Percentiles rank a stretch among this genome's conserved stretches.
These are phyloP conservation scores for Lecanicillium sp. DNA, from an alignment of 2,329 filamentous ascomycete species.

Conservation along the genomic window DNA sequence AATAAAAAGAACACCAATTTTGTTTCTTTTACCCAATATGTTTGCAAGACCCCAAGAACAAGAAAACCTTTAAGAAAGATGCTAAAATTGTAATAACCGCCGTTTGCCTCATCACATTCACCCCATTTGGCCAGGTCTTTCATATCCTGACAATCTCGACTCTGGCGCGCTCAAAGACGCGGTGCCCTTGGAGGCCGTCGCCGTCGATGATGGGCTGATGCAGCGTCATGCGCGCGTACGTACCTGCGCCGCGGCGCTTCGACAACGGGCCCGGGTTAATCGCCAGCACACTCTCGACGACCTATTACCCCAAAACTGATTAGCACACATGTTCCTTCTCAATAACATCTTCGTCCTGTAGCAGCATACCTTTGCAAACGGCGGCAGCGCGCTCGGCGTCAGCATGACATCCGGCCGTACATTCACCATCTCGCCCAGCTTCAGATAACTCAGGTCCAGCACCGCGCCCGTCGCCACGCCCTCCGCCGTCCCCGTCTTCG, in stretches of 20 bases:
- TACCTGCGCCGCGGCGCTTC: slow-evolving; percentile 78
- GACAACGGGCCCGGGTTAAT: slow-evolving; percentile 88
- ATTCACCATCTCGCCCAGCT: slow-evolving; percentile 85
- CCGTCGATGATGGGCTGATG: slow-evolving; percentile 58
- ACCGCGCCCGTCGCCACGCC: slow-evolving; percentile 65
- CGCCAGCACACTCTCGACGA: slow-evolving; percentile 81
- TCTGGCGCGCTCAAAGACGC: slow-evolving; percentile 73
- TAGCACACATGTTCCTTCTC: slow-evolving; percentile 1
- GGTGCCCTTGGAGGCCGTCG: slow-evolving; percentile 63
- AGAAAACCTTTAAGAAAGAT: background rate
- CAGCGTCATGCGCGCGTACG: slow-evolving; percentile 74
- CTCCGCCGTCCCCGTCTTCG: slow-evolving; percentile 56
- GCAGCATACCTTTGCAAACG: slow-evolving; percentile 73
- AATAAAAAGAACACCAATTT: background rate
- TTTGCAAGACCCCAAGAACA: too few relatives aligned
- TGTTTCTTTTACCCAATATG: background rate
- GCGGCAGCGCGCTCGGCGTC: slow-evolving; percentile 72
- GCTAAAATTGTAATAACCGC: background rate
- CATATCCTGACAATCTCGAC: slow-evolving; percentile 82
- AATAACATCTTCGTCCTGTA: background rate
- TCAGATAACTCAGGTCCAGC: slow-evolving; percentile 77
- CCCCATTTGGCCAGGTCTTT: slow-evolving; percentile 15
- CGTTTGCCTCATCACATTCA: background rate
- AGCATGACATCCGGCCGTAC: slow-evolving; percentile 80
- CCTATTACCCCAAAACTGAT: slow-evolving; percentile 44